Evolutionary conservation across 306 rosid genomes (phyloP), one percentile per base, ranked within the genome.

Genomic region (Cicer judaicum): DNA sequence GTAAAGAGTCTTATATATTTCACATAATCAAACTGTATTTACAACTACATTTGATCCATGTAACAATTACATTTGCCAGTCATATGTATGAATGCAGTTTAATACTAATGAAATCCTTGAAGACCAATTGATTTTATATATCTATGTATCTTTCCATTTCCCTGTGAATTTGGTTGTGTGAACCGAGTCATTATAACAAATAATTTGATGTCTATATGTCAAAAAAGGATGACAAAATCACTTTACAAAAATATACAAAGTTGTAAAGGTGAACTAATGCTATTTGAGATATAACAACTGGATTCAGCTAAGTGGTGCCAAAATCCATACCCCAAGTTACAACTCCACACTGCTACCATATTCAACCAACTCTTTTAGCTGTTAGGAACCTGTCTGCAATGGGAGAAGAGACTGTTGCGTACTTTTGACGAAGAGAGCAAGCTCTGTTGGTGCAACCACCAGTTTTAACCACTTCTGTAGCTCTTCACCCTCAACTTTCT

Each of bases 401-500:
- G 97, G 93, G 60, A 90, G 85, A 82, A 83, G 82, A 82, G 88
- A 71, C 77, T 79, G 78, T 80, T 85, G 89, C 66, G 84, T 78
- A 79, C 92, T 96, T 73, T 75, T 66, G 80, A 91, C 18, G 57
- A 93, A 93, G 42, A 76, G 16, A 12, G 86, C 74, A 77, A 93
- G 85, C 81, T 93, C 98, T 50, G 87, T 74, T 9, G 98, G 98
- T 4, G 96, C 92, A 80, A 93, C 96, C 63, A 93, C 98, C 85
- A 79, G 40, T 82, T 85, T 88, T 86, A 93, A 73, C 98, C 98
- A 93, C 72, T 88, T 72, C 13, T 89, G 96, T 67, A 93, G 87
- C 83, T 93, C 98, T 70, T 89, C 92, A 24, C 98, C 98, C 87
- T 91, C 97, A 18, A 91, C 93, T 81, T 91, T 93, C 86, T 93